These are phyloP conservation scores for Sporisorium graminicola DNA, from an alignment of 1,284 basidiomycete genomes.

Conservation along the genomic window DNA sequence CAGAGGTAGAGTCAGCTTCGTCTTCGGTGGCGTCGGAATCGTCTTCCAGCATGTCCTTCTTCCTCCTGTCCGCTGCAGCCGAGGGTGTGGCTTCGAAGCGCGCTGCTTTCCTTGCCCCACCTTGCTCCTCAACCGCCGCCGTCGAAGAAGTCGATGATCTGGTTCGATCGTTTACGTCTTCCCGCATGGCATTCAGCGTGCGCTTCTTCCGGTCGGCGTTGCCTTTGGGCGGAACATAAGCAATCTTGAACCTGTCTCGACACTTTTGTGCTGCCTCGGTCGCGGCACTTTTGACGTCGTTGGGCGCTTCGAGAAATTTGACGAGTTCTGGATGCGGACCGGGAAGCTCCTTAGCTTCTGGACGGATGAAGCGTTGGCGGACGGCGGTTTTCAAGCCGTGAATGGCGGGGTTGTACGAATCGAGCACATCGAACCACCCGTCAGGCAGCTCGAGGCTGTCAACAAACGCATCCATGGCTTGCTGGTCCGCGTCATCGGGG, in stretches of 20 bases:
- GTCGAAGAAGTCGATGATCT: background rate
- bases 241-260: conserved; percentile 41
- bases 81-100: conserved; percentile 9
- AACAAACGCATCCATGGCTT: conserved; percentile 87
- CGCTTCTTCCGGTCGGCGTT: conserved; percentile 43
- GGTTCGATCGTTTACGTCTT: conserved; percentile 10
- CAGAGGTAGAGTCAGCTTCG: conserved; percentile 26
- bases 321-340: conserved; percentile 85
- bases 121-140: background rate
- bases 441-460: conserved; percentile 84
- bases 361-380: conserved; percentile 83
- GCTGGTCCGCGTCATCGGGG: conserved; percentile 82
- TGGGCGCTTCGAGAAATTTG: conserved; percentile 85
- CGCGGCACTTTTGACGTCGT: conserved; percentile 73
- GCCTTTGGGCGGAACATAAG: conserved; percentile 42
- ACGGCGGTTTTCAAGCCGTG: conserved; percentile 93
- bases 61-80: conserved; percentile 7
- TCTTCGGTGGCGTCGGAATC: conserved; percentile 48
- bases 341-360: conserved; percentile 80
- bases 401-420: conserved; percentile 88
- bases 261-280: conserved; percentile 35
- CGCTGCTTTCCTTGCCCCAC: conserved; percentile 12
- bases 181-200: conserved; percentile 30
- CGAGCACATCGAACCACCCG: conserved; percentile 80
- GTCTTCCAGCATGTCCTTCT: conserved; percentile 23